phyloP scores from a whole-genome alignment of 768 basidiomycete species.

The Suillus occidentalis region DNA sequence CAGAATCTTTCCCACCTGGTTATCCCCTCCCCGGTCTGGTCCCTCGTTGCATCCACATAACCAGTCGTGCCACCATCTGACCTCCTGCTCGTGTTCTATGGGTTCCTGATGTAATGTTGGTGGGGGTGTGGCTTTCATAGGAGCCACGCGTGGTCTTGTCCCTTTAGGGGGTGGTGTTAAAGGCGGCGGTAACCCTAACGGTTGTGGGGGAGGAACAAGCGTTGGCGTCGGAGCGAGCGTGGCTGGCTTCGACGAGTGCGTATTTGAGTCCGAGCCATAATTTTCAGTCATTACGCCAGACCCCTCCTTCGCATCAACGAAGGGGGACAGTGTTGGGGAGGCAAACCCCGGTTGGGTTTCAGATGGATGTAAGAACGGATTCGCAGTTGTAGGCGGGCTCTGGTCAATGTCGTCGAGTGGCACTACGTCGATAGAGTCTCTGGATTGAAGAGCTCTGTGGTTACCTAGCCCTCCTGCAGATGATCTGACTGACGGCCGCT shows the following conservation, averaged over 20 bases:
- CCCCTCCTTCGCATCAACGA: slow-evolving; percentile 37
- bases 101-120: slow-evolving; percentile 30
- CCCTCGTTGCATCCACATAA: slow-evolving; percentile 78
- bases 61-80: slow-evolving; percentile 86
- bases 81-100: slow-evolving; percentile 32
- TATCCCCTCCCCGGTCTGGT: slow-evolving; percentile 68
- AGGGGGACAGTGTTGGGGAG: slow-evolving; percentile 25
- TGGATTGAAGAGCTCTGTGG: slow-evolving; percentile 48
- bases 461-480: slow-evolving; percentile 35
- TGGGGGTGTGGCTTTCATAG: slow-evolving; percentile 37
- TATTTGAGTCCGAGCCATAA: not conserved
- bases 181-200: slow-evolving; percentile 60
- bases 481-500: slow-evolving; percentile 35
- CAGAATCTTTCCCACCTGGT: slow-evolving; percentile 50
- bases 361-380: slow-evolving; percentile 45
- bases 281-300: slow-evolving; percentile 20
- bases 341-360: slow-evolving; percentile 1
- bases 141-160: slow-evolving; percentile 35
- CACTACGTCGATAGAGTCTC: slow-evolving; percentile 53
- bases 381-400: slow-evolving; percentile 40
- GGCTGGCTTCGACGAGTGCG: slow-evolving; percentile 13
- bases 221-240: slow-evolving; percentile 25
- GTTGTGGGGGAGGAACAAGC: slow-evolving; percentile 47
- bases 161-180: slow-evolving; percentile 52
- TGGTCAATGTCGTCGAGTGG: slow-evolving; percentile 53